These are phyloP conservation scores for Arthrinium puccinioides DNA, from an alignment of 2,329 filamentous ascomycete genomes.

Conservation along the genomic window DNA sequence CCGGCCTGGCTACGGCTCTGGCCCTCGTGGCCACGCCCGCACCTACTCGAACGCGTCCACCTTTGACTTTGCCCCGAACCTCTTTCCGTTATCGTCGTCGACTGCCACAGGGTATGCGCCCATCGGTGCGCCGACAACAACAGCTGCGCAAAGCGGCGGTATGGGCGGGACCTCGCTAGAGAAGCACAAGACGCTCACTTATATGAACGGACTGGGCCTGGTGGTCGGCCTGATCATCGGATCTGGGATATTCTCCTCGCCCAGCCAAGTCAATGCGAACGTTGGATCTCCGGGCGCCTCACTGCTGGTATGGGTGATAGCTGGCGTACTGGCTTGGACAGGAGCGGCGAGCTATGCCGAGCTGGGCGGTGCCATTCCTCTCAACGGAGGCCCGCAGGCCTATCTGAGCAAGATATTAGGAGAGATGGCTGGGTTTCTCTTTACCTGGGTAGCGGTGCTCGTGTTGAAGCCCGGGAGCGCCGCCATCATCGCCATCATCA, in stretches of 20 bases:
- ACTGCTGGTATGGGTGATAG: slow-evolving; percentile 84
- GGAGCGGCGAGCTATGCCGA: slow-evolving; percentile 93
- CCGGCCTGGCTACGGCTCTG: slow-evolving; percentile 13
- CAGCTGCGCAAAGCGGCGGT: slow-evolving; percentile 39
- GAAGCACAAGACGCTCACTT: slow-evolving; percentile 93
- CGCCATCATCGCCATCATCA: slow-evolving; percentile 95
- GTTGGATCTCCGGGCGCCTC: slow-evolving; percentile 87
- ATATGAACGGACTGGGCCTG: slow-evolving; percentile 84
- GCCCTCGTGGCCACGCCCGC: slow-evolving; percentile 41
- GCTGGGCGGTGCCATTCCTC: slow-evolving; percentile 86
- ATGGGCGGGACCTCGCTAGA: slow-evolving; percentile 76
- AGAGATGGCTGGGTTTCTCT: slow-evolving; percentile 86
- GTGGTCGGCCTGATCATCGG: slow-evolving; percentile 93
- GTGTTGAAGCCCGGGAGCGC: slow-evolving; percentile 90
- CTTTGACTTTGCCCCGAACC: slow-evolving; percentile 89
- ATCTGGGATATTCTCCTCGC: slow-evolving; percentile 92
- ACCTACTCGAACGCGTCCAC: slow-evolving; percentile 87
- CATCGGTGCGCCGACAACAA: slow-evolving; percentile 66
- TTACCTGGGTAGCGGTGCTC: slow-evolving; percentile 91
- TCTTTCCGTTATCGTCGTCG: slow-evolving; percentile 87
- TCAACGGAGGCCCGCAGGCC: slow-evolving; percentile 90
- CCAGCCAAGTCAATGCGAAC: slow-evolving; percentile 85
- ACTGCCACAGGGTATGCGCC: slow-evolving; percentile 70
- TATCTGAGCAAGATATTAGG: slow-evolving; percentile 96
- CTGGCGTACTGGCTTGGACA: slow-evolving; percentile 92